These are phyloP conservation scores for Podaxis sp. DNA, from an alignment of 768 basidiomycete species.

Conservation along the genomic window DNA sequence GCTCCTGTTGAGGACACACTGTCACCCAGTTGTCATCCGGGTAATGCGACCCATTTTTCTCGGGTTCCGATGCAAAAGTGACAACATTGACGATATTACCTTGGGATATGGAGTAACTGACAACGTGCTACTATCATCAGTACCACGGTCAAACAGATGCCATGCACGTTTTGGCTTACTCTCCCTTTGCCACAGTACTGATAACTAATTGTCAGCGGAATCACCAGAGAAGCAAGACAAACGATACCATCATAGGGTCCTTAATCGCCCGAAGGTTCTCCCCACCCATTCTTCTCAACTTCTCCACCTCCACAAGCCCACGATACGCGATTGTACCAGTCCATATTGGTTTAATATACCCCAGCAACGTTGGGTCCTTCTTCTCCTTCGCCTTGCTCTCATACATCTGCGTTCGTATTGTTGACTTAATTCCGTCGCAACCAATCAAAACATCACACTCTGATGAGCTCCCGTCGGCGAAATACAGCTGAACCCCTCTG, in stretches of 20 bases:
- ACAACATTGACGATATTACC: conserved; percentile 46
- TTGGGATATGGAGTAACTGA: conserved; percentile 47
- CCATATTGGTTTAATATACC: conserved; percentile 28
- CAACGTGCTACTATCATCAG: conserved; percentile 33
- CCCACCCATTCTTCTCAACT: conserved; percentile 19
- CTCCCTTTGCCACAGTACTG: conserved; percentile 20
- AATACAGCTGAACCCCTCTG: conserved; percentile 21
- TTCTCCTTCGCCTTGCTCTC: conserved; percentile 18
- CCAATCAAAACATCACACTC: conserved; percentile 36
- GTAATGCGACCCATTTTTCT: conserved; percentile 15
- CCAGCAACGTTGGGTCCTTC: not conserved
- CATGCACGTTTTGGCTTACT: conserved; percentile 12
- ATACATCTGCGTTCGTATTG: conserved; percentile 17
- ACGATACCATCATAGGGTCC: conserved; percentile 15
- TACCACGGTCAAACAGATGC: not conserved
- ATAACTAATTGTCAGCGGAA: not conserved
- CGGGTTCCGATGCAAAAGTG: conserved; percentile 28
- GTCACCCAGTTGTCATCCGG: conserved; percentile 17
- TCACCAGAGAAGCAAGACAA: not conserved
- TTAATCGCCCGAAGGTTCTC: conserved; percentile 21
- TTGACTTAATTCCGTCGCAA: conserved; percentile 19
- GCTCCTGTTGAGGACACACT: conserved; percentile 14
- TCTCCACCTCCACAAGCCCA: conserved; percentile 26
- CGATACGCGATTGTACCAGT: conserved; percentile 35
- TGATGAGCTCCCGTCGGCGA: conserved; percentile 24